Percentiles rank a stretch among this genome's conserved stretches.
Evolutionary conservation across 257 asterid species (phyloP).

Genomic region (Solanum ossicruentum): DNA sequence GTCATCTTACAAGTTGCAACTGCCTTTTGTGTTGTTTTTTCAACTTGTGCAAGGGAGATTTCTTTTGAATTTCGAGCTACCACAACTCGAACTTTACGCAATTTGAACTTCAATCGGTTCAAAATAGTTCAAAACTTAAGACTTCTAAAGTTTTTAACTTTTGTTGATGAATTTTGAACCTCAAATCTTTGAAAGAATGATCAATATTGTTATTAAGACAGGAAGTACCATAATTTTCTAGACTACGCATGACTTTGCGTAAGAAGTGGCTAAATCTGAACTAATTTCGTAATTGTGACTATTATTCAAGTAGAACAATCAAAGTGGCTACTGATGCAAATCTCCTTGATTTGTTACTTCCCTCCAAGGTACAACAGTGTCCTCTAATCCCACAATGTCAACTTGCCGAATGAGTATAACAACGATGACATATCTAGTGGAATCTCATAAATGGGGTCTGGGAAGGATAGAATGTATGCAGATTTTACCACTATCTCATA

Average conservation of each 20-base stretch:
- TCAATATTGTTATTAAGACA: background rate
- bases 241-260: background rate
- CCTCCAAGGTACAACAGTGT: background rate
- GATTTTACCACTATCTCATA: accelerated
- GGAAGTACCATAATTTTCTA: background rate
- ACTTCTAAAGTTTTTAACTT: too few species aligned
- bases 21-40: too few species aligned
- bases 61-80: too few species aligned
- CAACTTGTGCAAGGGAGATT: too few species aligned
- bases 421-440: accelerated
- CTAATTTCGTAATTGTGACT: background rate
- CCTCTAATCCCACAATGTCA: background rate
- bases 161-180: background rate
- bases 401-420: too few species aligned
- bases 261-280: background rate
- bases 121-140: background rate
- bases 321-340: background rate
- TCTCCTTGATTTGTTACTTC: background rate
- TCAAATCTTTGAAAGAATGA: background rate
- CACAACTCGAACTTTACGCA: too few species aligned
- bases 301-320: background rate
- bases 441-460: too few species aligned
- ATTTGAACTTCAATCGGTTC: background rate
- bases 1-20: too few species aligned
- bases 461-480: too few species aligned